These are phyloP conservation scores for Xylaria sp. DNA, from an alignment of 2,329 filamentous ascomycete genomes.

Conservation along the genomic window DNA sequence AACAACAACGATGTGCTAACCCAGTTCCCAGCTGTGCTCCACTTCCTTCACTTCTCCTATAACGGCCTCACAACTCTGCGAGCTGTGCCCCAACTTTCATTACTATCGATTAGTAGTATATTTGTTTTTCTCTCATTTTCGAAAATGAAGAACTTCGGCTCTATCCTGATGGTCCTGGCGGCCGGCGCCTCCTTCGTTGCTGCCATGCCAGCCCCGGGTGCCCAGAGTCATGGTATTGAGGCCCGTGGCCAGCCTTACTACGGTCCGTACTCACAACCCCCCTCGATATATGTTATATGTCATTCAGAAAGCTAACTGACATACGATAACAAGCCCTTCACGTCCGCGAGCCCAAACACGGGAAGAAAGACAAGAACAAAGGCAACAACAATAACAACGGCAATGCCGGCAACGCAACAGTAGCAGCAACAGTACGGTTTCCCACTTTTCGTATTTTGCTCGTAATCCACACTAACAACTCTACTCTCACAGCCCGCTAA, in stretches of 20 bases:
- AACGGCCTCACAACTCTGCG: conserved; percentile 32
- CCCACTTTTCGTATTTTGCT: background rate
- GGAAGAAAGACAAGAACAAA: conserved; percentile 9
- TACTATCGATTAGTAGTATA: conserved; percentile 35
- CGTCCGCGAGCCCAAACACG: conserved; percentile 39
- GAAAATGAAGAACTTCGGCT: conserved; percentile 56
- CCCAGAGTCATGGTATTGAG: conserved; percentile 18
- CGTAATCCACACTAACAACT: conserved; percentile 6
- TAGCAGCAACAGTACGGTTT: conserved; percentile 17
- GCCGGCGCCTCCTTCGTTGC: conserved; percentile 51
- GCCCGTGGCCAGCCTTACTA: conserved; percentile 33
- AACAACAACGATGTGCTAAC: conserved; percentile 36
- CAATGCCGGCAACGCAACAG: conserved; percentile 23
- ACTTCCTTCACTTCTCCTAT: conserved; percentile 39
- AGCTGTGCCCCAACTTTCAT: conserved; percentile 33
- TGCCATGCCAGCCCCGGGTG: conserved; percentile 43
- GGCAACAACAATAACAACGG: conserved; percentile 16
- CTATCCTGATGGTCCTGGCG: conserved; percentile 53
- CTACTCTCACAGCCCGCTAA: conserved; percentile 23
- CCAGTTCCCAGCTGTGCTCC: conserved; percentile 45
- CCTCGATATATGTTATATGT: background rate
- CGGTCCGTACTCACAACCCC: conserved; percentile 14
- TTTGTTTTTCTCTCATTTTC: conserved; percentile 41
- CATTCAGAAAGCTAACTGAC: conserved; percentile 34
- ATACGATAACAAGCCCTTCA: conserved; percentile 34